phyloP scores from a whole-genome alignment of 495 filamentous ascomycete genomes.

The Daldinia vernicosa region DNA sequence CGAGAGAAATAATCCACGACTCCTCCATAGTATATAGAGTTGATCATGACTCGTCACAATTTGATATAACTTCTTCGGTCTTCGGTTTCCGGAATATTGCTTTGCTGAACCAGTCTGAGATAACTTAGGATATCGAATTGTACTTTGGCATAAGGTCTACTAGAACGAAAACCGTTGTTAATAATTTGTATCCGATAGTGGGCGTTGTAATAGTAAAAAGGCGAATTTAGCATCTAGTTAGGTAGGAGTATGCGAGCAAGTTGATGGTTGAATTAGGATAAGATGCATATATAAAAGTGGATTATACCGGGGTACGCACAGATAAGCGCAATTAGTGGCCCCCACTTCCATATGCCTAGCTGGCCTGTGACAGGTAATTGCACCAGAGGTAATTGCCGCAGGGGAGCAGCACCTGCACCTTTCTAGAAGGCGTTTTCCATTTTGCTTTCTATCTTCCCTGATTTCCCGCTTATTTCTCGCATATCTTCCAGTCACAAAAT shows the following conservation, averaged over 20 bases:
- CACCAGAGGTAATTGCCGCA: slow-evolving; percentile 8
- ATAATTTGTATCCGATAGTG: background rate
- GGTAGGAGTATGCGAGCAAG: slow-evolving; percentile 21
- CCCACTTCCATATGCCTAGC: slow-evolving; percentile 17
- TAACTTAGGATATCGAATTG: no score
- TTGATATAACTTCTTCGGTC: background rate
- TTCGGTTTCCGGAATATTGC: background rate
- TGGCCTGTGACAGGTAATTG: background rate
- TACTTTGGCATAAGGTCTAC: no score
- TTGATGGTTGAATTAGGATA: slow-evolving; percentile 17
- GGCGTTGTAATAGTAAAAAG: background rate
- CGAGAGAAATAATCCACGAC: background rate
- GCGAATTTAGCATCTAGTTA: background rate
- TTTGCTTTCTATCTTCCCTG: slow-evolving; percentile 34
- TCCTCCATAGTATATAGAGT: background rate
- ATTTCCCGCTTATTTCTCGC: slow-evolving; percentile 27
- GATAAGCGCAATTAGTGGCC: slow-evolving; percentile 17
- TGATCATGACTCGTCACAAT: background rate
- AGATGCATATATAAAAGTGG: slow-evolving; percentile 22
- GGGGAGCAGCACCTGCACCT: slow-evolving; percentile 28
- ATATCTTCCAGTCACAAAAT: slow-evolving; percentile 34
- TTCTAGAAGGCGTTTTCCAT: slow-evolving; percentile 33
- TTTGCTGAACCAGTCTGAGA: background rate
- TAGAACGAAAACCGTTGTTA: background rate
- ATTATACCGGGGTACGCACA: slow-evolving; percentile 10